phyloP scores from a whole-genome alignment of 306 rosid genomes.

The Acacia crassicarpa region DNA sequence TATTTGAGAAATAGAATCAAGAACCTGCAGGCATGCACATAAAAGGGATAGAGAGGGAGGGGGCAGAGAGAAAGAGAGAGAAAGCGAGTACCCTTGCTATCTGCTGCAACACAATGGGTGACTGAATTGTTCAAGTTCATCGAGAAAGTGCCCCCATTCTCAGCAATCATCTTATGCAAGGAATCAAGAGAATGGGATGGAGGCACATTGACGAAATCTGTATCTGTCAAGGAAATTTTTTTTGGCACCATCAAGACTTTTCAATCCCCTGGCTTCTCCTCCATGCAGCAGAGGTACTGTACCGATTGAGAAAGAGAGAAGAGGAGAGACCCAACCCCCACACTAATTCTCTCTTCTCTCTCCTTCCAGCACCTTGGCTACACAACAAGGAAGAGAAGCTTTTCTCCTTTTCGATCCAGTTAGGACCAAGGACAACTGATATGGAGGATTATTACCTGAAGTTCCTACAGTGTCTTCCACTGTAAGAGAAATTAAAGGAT shows the following conservation, averaged over 20 bases:
- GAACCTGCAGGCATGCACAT: neutral
- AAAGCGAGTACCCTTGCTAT: constrained; percentile 69
- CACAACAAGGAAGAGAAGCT: neutral
- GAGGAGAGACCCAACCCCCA: neutral
- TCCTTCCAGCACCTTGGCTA: neutral
- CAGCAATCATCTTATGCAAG: constrained; percentile 80
- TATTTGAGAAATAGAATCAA: constrained; percentile 20
- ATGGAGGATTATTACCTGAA: constrained; percentile 3
- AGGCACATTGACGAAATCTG: constrained; percentile 90
- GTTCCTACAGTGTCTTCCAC: constrained; percentile 14
- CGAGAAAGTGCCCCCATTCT: constrained; percentile 93
- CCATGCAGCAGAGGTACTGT: neutral
- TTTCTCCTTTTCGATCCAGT: constrained; percentile 11
- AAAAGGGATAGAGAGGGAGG: neutral
- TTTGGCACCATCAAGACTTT: constrained; percentile 21
- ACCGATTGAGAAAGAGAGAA: neutral
- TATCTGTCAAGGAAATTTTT: constrained; percentile 57
- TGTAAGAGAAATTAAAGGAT: neutral
- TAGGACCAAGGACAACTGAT: neutral
- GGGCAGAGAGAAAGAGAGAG: neutral
- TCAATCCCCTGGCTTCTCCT: neutral
- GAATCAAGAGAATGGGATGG: constrained; percentile 71
- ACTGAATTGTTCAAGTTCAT: constrained; percentile 89
- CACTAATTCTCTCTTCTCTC: neutral
- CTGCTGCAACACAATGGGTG: constrained; percentile 86